A percentile compares a stretch with the other conserved stretches of the same genome.
phyloP scores from a whole-genome alignment of 331 rosid species.

The Arachis monticola region DNA sequence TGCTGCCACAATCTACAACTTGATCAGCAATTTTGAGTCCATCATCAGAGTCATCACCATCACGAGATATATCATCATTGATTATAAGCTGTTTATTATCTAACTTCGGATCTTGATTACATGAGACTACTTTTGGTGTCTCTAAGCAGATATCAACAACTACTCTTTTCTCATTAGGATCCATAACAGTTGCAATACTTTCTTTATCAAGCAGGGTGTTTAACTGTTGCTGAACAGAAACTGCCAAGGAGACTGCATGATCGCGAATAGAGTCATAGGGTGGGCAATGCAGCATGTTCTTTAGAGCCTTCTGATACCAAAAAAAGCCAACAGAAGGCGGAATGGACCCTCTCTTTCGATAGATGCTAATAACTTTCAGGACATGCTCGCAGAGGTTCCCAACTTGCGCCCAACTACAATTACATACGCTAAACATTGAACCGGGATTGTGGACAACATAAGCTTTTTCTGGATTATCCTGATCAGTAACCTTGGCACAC shows the following conservation, averaged over 20 bases:
- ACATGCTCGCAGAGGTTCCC: constrained; percentile 93
- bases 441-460: constrained; percentile 79
- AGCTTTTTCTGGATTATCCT: constrained; percentile 54
- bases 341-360: constrained; percentile 52
- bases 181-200: constrained; percentile 35
- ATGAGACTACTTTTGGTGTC: constrained; percentile 29
- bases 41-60: constrained; percentile 43
- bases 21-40: constrained; percentile 31
- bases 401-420: constrained; percentile 82
- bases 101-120: constrained; percentile 28
- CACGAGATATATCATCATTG: constrained; percentile 30
- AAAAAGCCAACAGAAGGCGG: constrained; percentile 68
- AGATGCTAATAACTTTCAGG: constrained; percentile 64
- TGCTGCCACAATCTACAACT: constrained; percentile 18
- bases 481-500: constrained; percentile 68
- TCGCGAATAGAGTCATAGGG: constrained; percentile 87
- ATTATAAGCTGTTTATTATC: constrained; percentile 30
- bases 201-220: constrained; percentile 50
- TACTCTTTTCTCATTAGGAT: constrained; percentile 40
- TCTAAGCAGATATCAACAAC: constrained; percentile 36
- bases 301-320: constrained; percentile 69
- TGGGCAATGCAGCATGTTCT: constrained; percentile 69
- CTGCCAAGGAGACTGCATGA: constrained; percentile 85
- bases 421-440: constrained; percentile 76
- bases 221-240: constrained; percentile 75